These are phyloP conservation scores for Madurella fahalii DNA, from an alignment of 2,329 filamentous ascomycete species.

Conservation along the genomic window DNA sequence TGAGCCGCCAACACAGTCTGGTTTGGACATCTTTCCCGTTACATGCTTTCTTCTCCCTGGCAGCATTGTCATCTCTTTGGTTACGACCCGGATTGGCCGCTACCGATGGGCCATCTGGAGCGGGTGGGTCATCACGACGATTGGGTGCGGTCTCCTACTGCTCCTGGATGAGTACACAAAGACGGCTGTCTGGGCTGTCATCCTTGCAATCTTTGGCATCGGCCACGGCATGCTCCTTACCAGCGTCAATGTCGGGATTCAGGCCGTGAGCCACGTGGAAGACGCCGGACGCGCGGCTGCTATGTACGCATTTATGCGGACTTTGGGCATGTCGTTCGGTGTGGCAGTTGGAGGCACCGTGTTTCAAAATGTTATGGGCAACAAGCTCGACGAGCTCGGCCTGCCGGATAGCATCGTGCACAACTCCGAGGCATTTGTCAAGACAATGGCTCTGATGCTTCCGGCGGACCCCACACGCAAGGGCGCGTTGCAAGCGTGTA, in stretches of 20 bases:
- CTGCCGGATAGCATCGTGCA: constrained; percentile 30
- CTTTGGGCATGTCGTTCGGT: constrained; percentile 40
- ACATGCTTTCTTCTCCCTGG: constrained; percentile 31
- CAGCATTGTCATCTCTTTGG: constrained; percentile 31
- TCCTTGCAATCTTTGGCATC: constrained; percentile 34
- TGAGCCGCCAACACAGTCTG: constrained; percentile 32
- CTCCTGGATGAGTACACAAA: constrained; percentile 28
- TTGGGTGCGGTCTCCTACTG: constrained; percentile 27
- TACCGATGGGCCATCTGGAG: constrained; percentile 38
- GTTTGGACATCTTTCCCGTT: constrained; percentile 34
- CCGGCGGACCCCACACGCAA: constrained; percentile 20
- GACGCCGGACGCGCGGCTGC: constrained; percentile 37
- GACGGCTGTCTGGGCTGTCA: constrained; percentile 33
- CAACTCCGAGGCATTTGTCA: constrained; percentile 29
- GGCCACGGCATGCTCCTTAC: constrained; percentile 38
- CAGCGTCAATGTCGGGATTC: constrained; percentile 37
- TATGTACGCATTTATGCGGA: constrained; percentile 40
- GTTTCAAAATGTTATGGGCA: constrained; percentile 39
- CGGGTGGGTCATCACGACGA: constrained; percentile 33
- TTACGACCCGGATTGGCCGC: constrained; percentile 32
- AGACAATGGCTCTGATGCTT: constrained; percentile 21
- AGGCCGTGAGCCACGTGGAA: constrained; percentile 34
- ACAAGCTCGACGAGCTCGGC: constrained; percentile 30
- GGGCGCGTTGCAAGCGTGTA: constrained; percentile 25
- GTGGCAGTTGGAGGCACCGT: constrained; percentile 39